A percentile compares a stretch with the other conserved stretches of the same genome.
These are phyloP conservation scores for Darksidea phi DNA, from an alignment of 495 filamentous ascomycete genomes.

Conservation along the genomic window DNA sequence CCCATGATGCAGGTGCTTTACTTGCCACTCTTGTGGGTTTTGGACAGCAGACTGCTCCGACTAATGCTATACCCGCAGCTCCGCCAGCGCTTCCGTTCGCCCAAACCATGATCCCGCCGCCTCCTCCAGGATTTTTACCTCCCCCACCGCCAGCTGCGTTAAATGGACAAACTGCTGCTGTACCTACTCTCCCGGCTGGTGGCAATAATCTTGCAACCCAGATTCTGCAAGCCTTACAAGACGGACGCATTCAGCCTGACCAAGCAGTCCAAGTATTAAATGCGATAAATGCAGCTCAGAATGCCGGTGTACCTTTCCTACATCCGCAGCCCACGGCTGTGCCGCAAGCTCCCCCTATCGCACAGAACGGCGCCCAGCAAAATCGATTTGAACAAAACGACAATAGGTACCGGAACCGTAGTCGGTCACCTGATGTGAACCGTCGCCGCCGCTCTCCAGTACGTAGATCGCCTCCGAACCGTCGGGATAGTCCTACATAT, in stretches of 20 bases:
- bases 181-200: constrained; percentile 2
- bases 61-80: constrained; percentile 18
- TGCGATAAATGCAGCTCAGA: constrained; percentile 9
- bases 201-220: constrained; percentile 12
- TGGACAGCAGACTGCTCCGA: constrained; percentile 22
- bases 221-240: constrained; percentile 17
- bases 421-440: constrained; percentile 42
- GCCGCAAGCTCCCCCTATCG: background rate
- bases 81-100: constrained; percentile 15
- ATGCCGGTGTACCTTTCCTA: constrained; percentile 3
- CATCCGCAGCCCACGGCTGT: constrained; percentile 7
- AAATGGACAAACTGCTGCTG: constrained; percentile 6
- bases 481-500: constrained; percentile 65
- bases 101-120: constrained; percentile 22
- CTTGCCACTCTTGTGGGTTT: constrained; percentile 39
- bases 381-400: constrained; percentile 27
- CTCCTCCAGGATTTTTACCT: constrained; percentile 20
- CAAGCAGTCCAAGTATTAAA: constrained; percentile 27
- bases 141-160: constrained; percentile 6
- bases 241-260: constrained; percentile 27
- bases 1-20: constrained; percentile 34
- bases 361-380: constrained; percentile 19
- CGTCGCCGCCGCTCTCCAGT: constrained; percentile 31
- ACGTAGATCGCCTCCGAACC: constrained; percentile 39
- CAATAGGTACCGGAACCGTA: constrained; percentile 36